Conservation (phyloP, 768 basidiomycete genomes). For the Podaxis sp. region DNA sequence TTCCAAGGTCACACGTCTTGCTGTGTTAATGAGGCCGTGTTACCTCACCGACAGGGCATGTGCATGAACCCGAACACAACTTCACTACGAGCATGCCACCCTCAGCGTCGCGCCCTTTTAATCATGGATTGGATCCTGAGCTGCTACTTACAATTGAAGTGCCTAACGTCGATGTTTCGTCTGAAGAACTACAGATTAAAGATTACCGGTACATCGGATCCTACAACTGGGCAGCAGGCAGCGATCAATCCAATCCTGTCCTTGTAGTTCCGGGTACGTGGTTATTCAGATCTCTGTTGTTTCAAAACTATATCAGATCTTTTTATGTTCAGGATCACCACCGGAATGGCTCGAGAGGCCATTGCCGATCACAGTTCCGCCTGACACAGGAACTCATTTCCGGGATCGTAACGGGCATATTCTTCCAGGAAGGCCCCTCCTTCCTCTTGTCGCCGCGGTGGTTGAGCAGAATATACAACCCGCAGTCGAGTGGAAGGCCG, state of each 20-base stretch:
- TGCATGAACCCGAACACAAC: neutral
- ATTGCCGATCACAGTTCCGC: constrained; percentile 51
- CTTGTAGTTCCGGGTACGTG: constrained; percentile 49
- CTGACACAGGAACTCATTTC: constrained; percentile 49
- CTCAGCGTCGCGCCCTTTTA: neutral
- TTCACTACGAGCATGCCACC: neutral
- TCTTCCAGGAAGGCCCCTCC: constrained; percentile 33
- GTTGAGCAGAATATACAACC: constrained; percentile 36
- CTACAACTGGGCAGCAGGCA: constrained; percentile 50
- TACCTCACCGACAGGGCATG: neutral
- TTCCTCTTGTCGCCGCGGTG: constrained; percentile 62
- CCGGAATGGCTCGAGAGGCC: constrained; percentile 51
- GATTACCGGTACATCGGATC: constrained; percentile 44
- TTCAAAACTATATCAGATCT: neutral
- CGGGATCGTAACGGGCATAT: constrained; percentile 61
- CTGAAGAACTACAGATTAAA: constrained; percentile 37
- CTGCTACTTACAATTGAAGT: constrained; percentile 26
- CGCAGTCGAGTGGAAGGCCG: constrained; percentile 39
- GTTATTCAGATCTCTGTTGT: neutral
- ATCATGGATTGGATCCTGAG: neutral
- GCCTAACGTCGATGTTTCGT: constrained; percentile 19
- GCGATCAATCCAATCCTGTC: constrained; percentile 38
- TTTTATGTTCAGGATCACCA: constrained; percentile 49
- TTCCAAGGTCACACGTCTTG: neutral
- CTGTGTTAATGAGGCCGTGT: neutral